A percentile compares a stretch with the other conserved stretches of the same genome.
These are phyloP conservation scores for Metschnikowia orientalis DNA, from an alignment of 805 yeast species.

Conservation along the genomic window DNA sequence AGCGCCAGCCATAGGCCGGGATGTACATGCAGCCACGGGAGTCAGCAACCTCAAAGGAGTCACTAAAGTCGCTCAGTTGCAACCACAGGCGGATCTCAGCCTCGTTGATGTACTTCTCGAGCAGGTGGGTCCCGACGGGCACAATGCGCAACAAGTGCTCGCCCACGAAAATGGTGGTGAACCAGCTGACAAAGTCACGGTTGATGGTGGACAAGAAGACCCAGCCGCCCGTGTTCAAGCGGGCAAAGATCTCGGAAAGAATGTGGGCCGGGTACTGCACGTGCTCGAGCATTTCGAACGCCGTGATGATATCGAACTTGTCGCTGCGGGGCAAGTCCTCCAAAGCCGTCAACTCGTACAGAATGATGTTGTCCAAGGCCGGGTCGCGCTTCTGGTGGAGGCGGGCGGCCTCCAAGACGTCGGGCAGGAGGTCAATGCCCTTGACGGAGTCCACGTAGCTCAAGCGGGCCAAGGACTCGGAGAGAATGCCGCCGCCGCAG, in stretches of 20 bases:
- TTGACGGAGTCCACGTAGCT: conserved; percentile 56
- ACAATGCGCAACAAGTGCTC: conserved; percentile 77
- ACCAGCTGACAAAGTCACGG: conserved; percentile 80
- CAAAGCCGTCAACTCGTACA: conserved; percentile 57
- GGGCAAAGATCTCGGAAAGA: conserved; percentile 59
- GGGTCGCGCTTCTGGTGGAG: conserved; percentile 69
- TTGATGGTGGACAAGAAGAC: conserved; percentile 88
- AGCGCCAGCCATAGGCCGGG: conserved; percentile 83
- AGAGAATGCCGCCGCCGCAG: conserved; percentile 95
- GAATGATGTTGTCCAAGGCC: conserved; percentile 46
- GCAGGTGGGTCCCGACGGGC: conserved; percentile 89
- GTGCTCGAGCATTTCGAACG: conserved; percentile 95
- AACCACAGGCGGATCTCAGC: conserved; percentile 69
- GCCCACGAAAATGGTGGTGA: conserved; percentile 88
- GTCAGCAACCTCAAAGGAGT: conserved; percentile 52
- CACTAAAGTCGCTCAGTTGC: conserved; percentile 27
- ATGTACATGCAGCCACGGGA: conserved; percentile 77
- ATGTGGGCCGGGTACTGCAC: conserved; percentile 80
- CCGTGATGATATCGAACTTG: conserved; percentile 71
- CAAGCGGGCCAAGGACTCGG: conserved; percentile 82
- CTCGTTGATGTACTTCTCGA: conserved; percentile 78
- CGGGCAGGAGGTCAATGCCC: conserved; percentile 84
- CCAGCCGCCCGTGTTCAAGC: conserved; percentile 77
- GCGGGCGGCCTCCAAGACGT: conserved; percentile 76
- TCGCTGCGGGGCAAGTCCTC: conserved; percentile 50